Percentiles rank a stretch among this genome's conserved stretches.
Conservation (phyloP, 495 filamentous ascomycete species). For the Acidomyces sp. region DNA sequence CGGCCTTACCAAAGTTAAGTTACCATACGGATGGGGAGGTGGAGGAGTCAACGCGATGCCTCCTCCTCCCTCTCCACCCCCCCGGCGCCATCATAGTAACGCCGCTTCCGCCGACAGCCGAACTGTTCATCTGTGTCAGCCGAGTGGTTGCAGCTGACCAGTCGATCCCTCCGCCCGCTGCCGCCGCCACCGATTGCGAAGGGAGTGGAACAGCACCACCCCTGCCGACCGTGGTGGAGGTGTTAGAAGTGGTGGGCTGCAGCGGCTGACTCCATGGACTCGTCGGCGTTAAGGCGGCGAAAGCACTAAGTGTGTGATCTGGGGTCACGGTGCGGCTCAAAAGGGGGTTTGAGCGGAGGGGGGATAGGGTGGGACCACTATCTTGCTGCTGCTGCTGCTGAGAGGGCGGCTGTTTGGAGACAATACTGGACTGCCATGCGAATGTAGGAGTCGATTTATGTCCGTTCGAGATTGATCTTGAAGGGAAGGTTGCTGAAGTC, state of each 20-base stretch:
- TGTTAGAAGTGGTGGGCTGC: slow-evolving; percentile 10
- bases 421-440: slow-evolving; percentile 33
- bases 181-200: not conserved
- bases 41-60: too few relatives aligned
- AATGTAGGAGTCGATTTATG: slow-evolving; percentile 29
- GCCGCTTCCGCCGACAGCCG: not conserved
- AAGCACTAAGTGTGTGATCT: slow-evolving; percentile 15
- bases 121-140: slow-evolving; percentile 1
- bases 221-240: not conserved
- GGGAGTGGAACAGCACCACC: slow-evolving; percentile 2
- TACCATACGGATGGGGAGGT: too few relatives aligned
- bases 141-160: slow-evolving; percentile 16
- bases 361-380: not conserved
- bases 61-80: not conserved
- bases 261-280: slow-evolving; percentile 18
- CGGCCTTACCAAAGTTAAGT: not conserved
- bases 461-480: not conserved
- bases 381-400: slow-evolving; percentile 16
- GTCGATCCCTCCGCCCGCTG: slow-evolving; percentile 9
- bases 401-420: slow-evolving; percentile 18
- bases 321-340: slow-evolving; percentile 34
- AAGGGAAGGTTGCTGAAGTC: slow-evolving; percentile 7
- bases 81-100: slow-evolving; percentile 11
- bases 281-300: slow-evolving; percentile 16
- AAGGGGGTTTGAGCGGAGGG: slow-evolving; percentile 4